Evolutionary conservation across 371 early-diverging fungal genomes (phyloP).

Genomic region (Apophysomyces variabilis): DNA sequence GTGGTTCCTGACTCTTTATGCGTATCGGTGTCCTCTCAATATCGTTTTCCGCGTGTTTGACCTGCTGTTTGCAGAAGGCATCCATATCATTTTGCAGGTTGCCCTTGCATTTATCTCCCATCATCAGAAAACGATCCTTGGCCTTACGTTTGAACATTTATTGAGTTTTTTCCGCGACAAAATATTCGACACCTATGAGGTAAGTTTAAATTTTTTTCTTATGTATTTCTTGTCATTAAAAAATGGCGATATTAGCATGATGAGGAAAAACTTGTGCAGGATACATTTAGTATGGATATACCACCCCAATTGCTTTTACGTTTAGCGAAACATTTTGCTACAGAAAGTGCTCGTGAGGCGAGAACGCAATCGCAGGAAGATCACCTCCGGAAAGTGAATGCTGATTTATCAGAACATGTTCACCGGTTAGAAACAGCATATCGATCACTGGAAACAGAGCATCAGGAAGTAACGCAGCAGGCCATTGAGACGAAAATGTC

Average conservation of each 20-base stretch:
- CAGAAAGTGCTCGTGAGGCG: slow-evolving; percentile 35
- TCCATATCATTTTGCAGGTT: slow-evolving; percentile 79
- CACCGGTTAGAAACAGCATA: slow-evolving; percentile 61
- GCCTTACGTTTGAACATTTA: slow-evolving; percentile 80
- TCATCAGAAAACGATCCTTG: slow-evolving; percentile 74
- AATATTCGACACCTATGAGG: slow-evolving; percentile 75
- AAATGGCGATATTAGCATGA: slow-evolving; percentile 17
- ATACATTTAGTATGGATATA: slow-evolving; percentile 38
- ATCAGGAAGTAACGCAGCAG: slow-evolving; percentile 65
- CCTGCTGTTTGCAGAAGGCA: slow-evolving; percentile 88
- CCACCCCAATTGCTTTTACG: slow-evolving; percentile 24
- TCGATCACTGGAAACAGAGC: slow-evolving; percentile 71
- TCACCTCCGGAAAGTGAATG: slow-evolving; percentile 65
- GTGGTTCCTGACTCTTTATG: slow-evolving; percentile 89
- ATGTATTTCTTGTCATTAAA: neutral
- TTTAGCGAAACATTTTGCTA: slow-evolving; percentile 32
- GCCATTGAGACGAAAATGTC: slow-evolving; percentile 59
- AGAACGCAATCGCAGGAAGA: slow-evolving; percentile 50
- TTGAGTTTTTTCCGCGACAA: slow-evolving; percentile 82
- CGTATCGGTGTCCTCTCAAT: slow-evolving; percentile 80
- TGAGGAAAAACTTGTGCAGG: slow-evolving; percentile 33
- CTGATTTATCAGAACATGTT: slow-evolving; percentile 62
- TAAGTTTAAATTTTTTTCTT: slow-evolving; percentile 12
- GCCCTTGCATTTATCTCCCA: slow-evolving; percentile 84
- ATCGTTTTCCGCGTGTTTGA: slow-evolving; percentile 90